Base-by-base conservation (phyloP, 441 rosid genomes). In the Corymbia calophylla region DNA sequence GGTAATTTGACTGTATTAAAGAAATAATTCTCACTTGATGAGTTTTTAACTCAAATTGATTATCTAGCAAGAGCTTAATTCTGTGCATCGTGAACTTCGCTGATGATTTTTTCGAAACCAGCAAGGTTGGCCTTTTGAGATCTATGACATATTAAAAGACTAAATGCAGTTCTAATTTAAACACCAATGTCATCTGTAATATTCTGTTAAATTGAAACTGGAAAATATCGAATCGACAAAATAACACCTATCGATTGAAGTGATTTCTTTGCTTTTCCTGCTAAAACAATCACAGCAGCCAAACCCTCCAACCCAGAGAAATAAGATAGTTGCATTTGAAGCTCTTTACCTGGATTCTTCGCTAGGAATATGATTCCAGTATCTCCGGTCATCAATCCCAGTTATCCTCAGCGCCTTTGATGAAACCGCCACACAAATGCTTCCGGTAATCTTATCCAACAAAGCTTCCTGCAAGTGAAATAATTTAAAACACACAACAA, bases 331-430 rank as follows among this genome's bases (percentile, higher is more conserved):
- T 13, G 84, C 51, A 77, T 23, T 44, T 16, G 87, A 17, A 85
- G 84, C 39, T 10, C 62, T 53, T 86, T 86, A 86, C 87, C 88
- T 53, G 88, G 88, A 86, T 60, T 86, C 88, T 13, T 86, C 68
- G 10, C 66, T 54, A 13, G 77, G 91, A 7, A 89, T 89, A 81
- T 29, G 89, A 51, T 89, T 89, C 91, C 91, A 89, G 35, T 89
- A 89, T 89, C 91, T 87, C 81, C 89, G 80, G 64, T 89, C 91
- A 48, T 87, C 91, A 1, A 89, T 89, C 39, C 91, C 91, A 3
- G 91, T 89, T 49, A 89, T 89, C 89, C 87, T 89, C 87, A 89
- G 62, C 27, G 89, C 91, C 87, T 87, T 89, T 7, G 73, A 89
- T 11, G 91, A 89, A 31, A 89, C 87, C 25, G 89, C 81, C 31